Base-by-base conservation (phyloP, 257 asterid genomes). In the Ophiorrhiza pumila region DNA sequence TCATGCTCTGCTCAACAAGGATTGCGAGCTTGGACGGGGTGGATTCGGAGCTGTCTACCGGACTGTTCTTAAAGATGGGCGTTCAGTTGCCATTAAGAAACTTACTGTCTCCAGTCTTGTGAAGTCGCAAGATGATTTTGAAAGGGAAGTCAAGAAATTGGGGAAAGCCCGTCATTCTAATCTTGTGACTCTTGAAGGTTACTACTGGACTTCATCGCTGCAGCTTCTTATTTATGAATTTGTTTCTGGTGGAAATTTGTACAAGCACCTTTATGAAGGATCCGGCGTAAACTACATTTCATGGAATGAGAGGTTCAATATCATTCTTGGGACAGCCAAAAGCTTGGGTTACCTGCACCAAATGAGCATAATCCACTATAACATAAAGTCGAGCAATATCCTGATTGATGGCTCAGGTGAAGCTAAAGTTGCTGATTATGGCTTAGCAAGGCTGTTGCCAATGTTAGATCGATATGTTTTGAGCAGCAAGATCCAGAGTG, bases 401-500 rank as follows among this genome's bases (percentile, higher is more conserved):
- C 73, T 92, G 73, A 85, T 92, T 5, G 96, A 85, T 46, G 63
- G 77, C 75, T 76, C 88, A 0, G 96, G 95, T 2, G 90, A 87
- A 71, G 90, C 98, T 1, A 92, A 89, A 81, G 85, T 92, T 57
- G 91, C 96, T 2, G 98, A 92, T 71, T 92, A 82, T 32, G 97
- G 97, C 52, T 61, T 92, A 57, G 98, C 98, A 4, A 80, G 87
- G 73, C 81, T 92, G 70, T 79, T 92, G 66, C 96, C 98, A 0
- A 85, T 84, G 89, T 65, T 90, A 10, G 98, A 92, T 61, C 88
- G 97, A 29, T 88, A 92, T 47, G 88, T 87, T 37, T 80, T 90
- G 75, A 92, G 96, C 73, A 92, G 96, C 83, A 92, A 92, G 80
- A 89, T 90, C 70, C 98, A 92, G 78, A 90, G 98, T 41, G 97